Conservation (phyloP, 345 rosid species). For the Eucalyptus pauciflora region DNA sequence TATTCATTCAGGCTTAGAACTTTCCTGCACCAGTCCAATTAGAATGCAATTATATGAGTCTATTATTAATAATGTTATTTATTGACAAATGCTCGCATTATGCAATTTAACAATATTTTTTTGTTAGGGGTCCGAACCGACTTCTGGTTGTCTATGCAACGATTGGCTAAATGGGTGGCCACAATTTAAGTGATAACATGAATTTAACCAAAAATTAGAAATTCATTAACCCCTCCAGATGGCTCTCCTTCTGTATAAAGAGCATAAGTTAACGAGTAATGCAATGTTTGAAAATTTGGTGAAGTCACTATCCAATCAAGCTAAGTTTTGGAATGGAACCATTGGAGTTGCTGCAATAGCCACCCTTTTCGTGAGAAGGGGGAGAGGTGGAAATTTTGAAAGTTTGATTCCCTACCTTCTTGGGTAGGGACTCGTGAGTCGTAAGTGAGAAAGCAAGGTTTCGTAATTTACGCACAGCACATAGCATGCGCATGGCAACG, state of each 20-base stretch:
- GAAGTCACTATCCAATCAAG: no score
- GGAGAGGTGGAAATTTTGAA: no score
- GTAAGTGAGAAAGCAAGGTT: no score
- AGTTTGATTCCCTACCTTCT: no score
- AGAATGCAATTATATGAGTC: background rate
- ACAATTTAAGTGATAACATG: background rate
- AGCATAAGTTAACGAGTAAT: no score
- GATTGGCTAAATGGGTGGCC: background rate
- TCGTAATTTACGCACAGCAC: rapidly evolving
- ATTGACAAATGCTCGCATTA: background rate
- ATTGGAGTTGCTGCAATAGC: no score
- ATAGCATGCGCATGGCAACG: rapidly evolving
- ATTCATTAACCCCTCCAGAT: background rate
- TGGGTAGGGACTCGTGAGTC: rapidly evolving
- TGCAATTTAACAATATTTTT: background rate
- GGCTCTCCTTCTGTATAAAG: background rate
- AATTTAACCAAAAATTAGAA: background rate
- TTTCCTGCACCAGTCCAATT: background rate
- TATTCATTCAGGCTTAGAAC: background rate
- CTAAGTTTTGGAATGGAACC: no score
- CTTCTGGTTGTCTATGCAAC: background rate
- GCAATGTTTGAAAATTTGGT: no score
- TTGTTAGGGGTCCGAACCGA: background rate
- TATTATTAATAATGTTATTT: background rate
- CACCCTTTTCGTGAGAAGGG: no score